Percentiles rank a stretch among this genome's conserved stretches.
Conservation (phyloP, 176 grass and related monocot genomes). For the Musa schizocarpa region DNA sequence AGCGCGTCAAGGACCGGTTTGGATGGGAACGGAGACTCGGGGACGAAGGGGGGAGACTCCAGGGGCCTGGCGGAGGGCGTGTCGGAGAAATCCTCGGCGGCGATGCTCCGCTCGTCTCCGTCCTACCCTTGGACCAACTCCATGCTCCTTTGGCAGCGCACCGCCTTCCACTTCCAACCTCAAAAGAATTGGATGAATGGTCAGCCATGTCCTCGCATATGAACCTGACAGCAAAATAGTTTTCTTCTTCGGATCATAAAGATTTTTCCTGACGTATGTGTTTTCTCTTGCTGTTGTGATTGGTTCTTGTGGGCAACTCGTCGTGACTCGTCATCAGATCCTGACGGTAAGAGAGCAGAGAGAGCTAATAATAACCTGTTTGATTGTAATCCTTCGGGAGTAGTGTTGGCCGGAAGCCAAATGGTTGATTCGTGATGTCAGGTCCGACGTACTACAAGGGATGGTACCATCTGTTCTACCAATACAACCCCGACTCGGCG, state of each 20-base stretch:
- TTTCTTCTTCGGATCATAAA: neutral
- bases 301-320: neutral
- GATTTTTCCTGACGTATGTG: neutral
- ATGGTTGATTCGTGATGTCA: neutral
- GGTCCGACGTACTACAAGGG: slow-evolving; percentile 7
- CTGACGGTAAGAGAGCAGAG: neutral
- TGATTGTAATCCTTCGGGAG: neutral
- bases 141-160: slow-evolving; percentile 13
- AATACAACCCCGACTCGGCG: slow-evolving; percentile 7
- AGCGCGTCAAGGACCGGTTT: neutral
- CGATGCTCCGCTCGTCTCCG: neutral
- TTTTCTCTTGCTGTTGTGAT: neutral
- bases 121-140: slow-evolving; percentile 10
- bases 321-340: neutral
- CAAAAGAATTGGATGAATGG: slow-evolving; percentile 16
- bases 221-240: too few relatives aligned
- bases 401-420: too few relatives aligned
- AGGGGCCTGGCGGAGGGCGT: slow-evolving; percentile 3
- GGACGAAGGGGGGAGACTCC: neutral
- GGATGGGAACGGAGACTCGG: neutral
- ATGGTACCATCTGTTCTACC: slow-evolving; percentile 17
- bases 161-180: slow-evolving; percentile 15
- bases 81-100: neutral
- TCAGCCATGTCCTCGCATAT: neutral
- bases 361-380: neutral